Evolutionary conservation across 257 asterid species (phyloP).

Genomic region (Petrea volubilis): DNA sequence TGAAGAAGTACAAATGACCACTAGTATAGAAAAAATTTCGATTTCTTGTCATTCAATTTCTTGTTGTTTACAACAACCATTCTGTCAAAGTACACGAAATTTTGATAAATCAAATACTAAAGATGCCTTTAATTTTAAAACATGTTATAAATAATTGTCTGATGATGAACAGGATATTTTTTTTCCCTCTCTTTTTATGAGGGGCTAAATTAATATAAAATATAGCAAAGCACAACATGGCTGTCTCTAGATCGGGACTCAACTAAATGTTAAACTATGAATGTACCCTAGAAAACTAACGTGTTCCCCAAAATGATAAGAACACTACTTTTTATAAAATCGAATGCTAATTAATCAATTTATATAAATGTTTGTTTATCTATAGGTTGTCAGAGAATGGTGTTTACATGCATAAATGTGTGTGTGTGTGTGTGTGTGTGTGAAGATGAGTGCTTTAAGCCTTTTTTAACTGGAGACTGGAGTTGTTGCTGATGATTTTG

Average conservation of each 20-base stretch:
- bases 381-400: conserved; percentile 26
- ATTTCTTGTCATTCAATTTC: too few species aligned
- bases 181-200: background rate
- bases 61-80: too few species aligned
- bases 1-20: too few species aligned
- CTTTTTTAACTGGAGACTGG: background rate
- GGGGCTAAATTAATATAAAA: background rate
- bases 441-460: background rate
- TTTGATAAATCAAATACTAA: too few species aligned
- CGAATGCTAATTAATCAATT: background rate
- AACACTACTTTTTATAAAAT: conserved; percentile 9
- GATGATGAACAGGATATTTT: too few species aligned
- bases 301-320: conserved; percentile 45
- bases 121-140: too few species aligned
- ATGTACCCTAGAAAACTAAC: conserved; percentile 34
- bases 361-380: background rate
- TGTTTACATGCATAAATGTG: background rate
- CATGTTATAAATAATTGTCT: too few species aligned
- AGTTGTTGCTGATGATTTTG: background rate
- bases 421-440: too few species aligned
- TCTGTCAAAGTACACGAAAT: too few species aligned
- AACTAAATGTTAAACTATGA: conserved; percentile 27
- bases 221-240: background rate
- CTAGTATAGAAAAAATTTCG: too few species aligned
- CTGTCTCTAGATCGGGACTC: conserved; percentile 39